Evolutionary conservation across 108 stramenopile species (phyloP), one percentile per base, ranked within the genome.

Genomic region (Fragilaria crotonensis): DNA sequence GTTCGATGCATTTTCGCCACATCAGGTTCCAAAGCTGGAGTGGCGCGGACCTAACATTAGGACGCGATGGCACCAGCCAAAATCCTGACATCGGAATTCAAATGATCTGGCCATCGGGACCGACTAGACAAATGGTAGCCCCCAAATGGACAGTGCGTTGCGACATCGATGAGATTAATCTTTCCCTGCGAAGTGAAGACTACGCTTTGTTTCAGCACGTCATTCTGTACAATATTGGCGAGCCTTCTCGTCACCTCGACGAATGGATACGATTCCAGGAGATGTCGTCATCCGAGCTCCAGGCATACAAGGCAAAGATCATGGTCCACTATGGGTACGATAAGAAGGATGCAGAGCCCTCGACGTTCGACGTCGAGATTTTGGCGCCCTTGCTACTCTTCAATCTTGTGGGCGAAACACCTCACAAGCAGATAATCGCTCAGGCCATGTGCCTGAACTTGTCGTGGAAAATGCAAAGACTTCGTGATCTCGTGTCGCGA

Each of bases 281-380:
- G 33, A 29, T 79, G 18, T 41, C 72, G 5, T 33, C 67, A 25
- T 1, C 19, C 17, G 75, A 59, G 23, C 55, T 67, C 7, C 46
- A 64, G 21, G 52, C 36, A 2, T 77, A 79, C 30, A 71, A 63
- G 21, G 45, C 68, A 44, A 58, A 52, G 20, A 68, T 79, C 20
- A 52, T 81, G 30, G 85, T 90, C 4, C 65, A 77, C 19, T 90
- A 69, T 66, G 81, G 79, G 3, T 90, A 90, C 50, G 89, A 90
- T 56, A 80, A 84, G 46, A 86, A 85, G 61, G 77, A 85, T 70
- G 68, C 67, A 9, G 67, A 80, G 7, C 83, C 84, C 23, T 85
- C 83, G 23, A 90, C 89, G 1, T 90, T 77, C 52, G 59, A 67
- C 20, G 28, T 86, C 4, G 27, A 19, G 3, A 22, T 77, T 44